phyloP scores from a whole-genome alignment of 805 yeast genomes.

The Pichia nanzhaoensis region DNA sequence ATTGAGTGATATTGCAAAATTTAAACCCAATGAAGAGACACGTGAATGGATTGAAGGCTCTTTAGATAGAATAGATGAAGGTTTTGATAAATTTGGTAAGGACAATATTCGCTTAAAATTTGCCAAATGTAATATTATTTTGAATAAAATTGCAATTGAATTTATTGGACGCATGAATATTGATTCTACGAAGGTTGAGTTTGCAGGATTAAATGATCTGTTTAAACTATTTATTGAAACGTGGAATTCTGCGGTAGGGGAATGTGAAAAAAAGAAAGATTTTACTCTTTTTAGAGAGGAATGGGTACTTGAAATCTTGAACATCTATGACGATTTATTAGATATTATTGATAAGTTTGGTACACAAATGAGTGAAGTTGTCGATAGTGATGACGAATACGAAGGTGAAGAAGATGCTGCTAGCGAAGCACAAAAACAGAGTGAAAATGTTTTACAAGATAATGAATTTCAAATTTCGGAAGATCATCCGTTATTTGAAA shows the following conservation, averaged over 20 bases:
- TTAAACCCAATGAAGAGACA: slow-evolving; percentile 28
- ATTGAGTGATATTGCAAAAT: slow-evolving; percentile 54
- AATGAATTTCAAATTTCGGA: slow-evolving; percentile 35
- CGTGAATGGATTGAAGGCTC: slow-evolving; percentile 57
- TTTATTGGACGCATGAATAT: slow-evolving; percentile 44
- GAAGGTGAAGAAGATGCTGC: slow-evolving; percentile 29
- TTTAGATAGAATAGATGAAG: slow-evolving; percentile 58
- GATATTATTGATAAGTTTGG: slow-evolving; percentile 67
- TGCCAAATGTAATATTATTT: slow-evolving; percentile 45
- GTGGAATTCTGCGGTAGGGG: slow-evolving; percentile 39
- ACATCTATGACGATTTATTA: slow-evolving; percentile 57
- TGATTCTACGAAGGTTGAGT: slow-evolving; percentile 32
- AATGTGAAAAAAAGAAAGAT: slow-evolving; percentile 21
- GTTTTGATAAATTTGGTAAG: slow-evolving; percentile 42
- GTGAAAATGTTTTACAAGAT: neutral
- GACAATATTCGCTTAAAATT: slow-evolving; percentile 41
- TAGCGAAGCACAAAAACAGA: slow-evolving; percentile 47
- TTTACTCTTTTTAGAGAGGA: slow-evolving; percentile 21
- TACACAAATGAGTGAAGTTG: slow-evolving; percentile 47
- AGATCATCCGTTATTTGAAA: slow-evolving; percentile 49
- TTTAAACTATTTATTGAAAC: slow-evolving; percentile 41
- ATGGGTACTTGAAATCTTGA: slow-evolving; percentile 43
- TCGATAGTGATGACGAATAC: slow-evolving; percentile 51
- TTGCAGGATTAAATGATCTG: slow-evolving; percentile 32
- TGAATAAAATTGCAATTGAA: slow-evolving; percentile 55